Evolutionary conservation across 108 stramenopile species (phyloP), one percentile per base, ranked within the genome.

Genomic region (Fistulifera solaris): DNA sequence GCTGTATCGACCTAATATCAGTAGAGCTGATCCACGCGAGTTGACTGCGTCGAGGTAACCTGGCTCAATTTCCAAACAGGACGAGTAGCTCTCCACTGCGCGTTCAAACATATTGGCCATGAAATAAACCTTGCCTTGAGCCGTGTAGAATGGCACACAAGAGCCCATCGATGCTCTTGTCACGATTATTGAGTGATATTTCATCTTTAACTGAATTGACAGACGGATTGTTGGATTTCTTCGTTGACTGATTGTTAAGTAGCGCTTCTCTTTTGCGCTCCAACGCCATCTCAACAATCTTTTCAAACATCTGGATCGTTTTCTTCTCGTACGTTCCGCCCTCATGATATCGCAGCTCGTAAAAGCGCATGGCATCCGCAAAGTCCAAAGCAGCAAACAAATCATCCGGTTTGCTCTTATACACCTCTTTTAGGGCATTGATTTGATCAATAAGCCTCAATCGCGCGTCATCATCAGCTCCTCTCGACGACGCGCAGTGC

Each of bases 61-160:
- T 5, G 77, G 69, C 46, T 72, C 81, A 28, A 82, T 61, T 25
- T 77, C 57, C 3, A 86, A 43, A 16, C 76, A 77, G 8, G 62
- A 38, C 24, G 69, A 56, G 54, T 86, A 84, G 17, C 74, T 67
- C 59, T 67, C 55, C 13, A 72, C 83, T 0, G 85, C 77, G 48
- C 58, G 70, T 65, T 83, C 73, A 56, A 90, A 90, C 89, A 90
- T 86, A 57, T 86, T 86, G 14, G 81, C 72, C 85, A 90, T 82
- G 64, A 80, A 86, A 45, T 70, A 85, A 0, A 63, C 43, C 52
- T 86, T 86, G 16, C 79, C 89, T 13, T 79, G 49, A 21, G 59
- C 58, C 5, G 63, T 68, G 27, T 82, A 71, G n/a, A 22, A 75
- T 22, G 7, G 76, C 55, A 38, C 82, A 84, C 0, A 90, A 61